Base-by-base conservation (phyloP, 2,329 filamentous ascomycete species). In the Apiospora pterosperma region DNA sequence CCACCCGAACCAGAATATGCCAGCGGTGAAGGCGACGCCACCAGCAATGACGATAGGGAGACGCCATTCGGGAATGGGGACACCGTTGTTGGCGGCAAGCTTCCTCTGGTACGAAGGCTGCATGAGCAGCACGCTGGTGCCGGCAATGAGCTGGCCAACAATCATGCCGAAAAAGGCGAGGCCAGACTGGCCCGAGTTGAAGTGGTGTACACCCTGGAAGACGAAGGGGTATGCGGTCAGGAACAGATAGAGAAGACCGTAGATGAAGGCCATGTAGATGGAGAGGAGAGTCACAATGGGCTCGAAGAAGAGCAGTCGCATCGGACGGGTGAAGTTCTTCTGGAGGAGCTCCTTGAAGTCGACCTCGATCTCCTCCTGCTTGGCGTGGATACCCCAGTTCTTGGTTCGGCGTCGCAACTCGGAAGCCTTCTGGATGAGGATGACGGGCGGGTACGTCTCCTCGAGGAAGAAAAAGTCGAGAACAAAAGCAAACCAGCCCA, bases 111-210 rank as follows among this genome's bases (percentile, higher is more conserved):
- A 95, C 75, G 82, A 81, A 28, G 87, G 86, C 75, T 92, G 86
- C 71, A 85, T 83, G 42, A 86, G 71, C 62, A 91, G 80, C 67
- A 95, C 88, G 59, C 83, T 82, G 10, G 81, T 66, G 60, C 90
- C 91, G 0, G 90, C 91, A 63, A 92, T 77, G 19, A 95, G 67
- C 73, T 93, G 86, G 59, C 92, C 92, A 10, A 82, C 71, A 62
- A 96, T 86, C 89, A 97, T 92, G 63, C 93, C 93, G 71, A 97
- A 92, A 76, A 93, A 97, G 5, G 92, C 88, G 5, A 97, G 83
- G 1, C 93, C 93, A 4, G 88, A 85, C 21, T 92, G 77, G 64
- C 93, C 93, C 1, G 83, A 72, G 38, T 79, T 86, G 80, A 95
- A 90, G 69, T 85, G 84, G 76, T 97, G 90, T 5, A 93, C 83